Evolutionary conservation across 495 filamentous ascomycete genomes (phyloP).

Genomic region (Penicillium chermesinum): DNA sequence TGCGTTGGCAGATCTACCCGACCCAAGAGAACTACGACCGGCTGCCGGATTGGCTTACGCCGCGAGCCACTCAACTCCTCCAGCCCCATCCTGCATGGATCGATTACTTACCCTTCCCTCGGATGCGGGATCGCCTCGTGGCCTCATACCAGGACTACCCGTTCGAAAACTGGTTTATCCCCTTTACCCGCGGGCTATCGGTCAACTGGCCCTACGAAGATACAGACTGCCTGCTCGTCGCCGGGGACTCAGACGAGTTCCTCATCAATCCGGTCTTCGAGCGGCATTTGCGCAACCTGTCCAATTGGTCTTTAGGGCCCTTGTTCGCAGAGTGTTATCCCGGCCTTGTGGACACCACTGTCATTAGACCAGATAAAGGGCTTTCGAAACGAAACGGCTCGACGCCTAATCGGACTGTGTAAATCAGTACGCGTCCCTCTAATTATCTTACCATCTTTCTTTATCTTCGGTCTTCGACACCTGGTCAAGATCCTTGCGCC

Average conservation of each 20-base stretch:
- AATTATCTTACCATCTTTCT: neutral
- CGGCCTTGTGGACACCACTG: constrained; percentile 48
- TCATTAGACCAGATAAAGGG: constrained; percentile 31
- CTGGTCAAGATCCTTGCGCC: no score
- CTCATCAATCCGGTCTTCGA: constrained; percentile 79
- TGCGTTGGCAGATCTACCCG: constrained; percentile 76
- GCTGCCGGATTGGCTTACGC: constrained; percentile 62
- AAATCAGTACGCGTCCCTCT: neutral
- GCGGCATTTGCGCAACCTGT: constrained; percentile 58
- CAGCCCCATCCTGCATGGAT: constrained; percentile 69
- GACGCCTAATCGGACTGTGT: neutral
- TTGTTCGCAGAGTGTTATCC: constrained; percentile 63
- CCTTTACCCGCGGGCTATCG: constrained; percentile 65
- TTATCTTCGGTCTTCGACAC: no score
- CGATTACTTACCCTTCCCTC: constrained; percentile 70
- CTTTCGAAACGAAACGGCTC: neutral
- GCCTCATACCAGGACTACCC: constrained; percentile 43
- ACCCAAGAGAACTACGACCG: constrained; percentile 69
- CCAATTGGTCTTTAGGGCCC: constrained; percentile 74
- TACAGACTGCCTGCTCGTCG: constrained; percentile 53
- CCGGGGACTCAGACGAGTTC: constrained; percentile 52
- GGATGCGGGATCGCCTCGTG: constrained; percentile 62
- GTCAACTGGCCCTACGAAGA: constrained; percentile 77
- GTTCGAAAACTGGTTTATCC: constrained; percentile 76
- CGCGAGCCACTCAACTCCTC: constrained; percentile 55